Evolutionary conservation across 306 rosid genomes (phyloP), one percentile per base, ranked within the genome.

Genomic region (Pyrus betulifolia): DNA sequence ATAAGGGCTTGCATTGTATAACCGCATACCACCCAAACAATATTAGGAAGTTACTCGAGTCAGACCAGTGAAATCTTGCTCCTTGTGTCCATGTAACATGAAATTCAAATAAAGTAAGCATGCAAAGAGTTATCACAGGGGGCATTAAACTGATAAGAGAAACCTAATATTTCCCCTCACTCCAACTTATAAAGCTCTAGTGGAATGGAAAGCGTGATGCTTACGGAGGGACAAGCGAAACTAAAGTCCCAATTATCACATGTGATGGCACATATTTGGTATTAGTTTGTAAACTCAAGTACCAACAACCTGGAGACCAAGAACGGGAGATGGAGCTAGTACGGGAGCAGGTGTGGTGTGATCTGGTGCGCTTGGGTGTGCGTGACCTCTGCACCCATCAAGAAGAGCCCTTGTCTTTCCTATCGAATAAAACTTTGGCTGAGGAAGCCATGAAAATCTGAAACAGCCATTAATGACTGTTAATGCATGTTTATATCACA

Each of bases 51-150:
- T 31, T 61, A 74, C 64, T 51, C 82, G 11, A 60, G 81, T 74
- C 85, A 82, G 55, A 76, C 73, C 61, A 79, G 79, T 83, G 78
- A 72, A 80, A 81, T 78, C 76, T 71, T 70, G 80, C 79, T 85
- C 60, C 80, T 30, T 67, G 73, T 71, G 82, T 86, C 87, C 81
- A 80, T 71, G 74, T 81, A 87, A 76, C 88, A 86, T 84, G 85
- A 84, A 19, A 46, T 71, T 44, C 75, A 72, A 70, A 46, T 31
- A 78, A 27, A 80, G 78, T 51, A 65, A 45, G 84, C 52, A 65
- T 82, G 71, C 74, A 82, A 28, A 46, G 40, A 42, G 75, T 82
- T 69, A 51, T 77, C 74, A 73, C 21, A 78, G 58, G 49, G 44
- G 40, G 1, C 77, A 25, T 42, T 73, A 55, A 14, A 38, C 67